Percentiles rank a stretch among this genome's conserved stretches.
These are phyloP conservation scores for Pisolithus sp. DNA, from an alignment of 768 basidiomycete genomes.

Conservation along the genomic window DNA sequence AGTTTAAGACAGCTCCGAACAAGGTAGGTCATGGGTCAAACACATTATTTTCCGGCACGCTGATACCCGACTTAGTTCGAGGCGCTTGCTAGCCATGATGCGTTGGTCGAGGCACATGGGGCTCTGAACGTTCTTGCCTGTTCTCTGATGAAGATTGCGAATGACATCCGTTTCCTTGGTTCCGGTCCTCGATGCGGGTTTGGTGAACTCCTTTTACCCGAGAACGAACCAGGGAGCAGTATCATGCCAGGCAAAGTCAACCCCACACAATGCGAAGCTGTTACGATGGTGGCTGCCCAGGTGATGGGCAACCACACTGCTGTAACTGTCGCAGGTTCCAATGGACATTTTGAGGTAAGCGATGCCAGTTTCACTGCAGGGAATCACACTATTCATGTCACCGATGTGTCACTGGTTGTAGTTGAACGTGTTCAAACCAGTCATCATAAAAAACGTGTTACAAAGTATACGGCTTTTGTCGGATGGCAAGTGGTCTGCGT, in stretches of 20 bases:
- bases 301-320: slow-evolving; percentile 97
- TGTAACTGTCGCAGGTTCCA: slow-evolving; percentile 88
- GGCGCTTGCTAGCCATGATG: slow-evolving; percentile 96
- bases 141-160: slow-evolving; percentile 98
- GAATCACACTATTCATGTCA: slow-evolving; percentile 6
- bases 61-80: slow-evolving; percentile 63
- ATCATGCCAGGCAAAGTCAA: slow-evolving; percentile 99
- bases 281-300: slow-evolving; percentile 98
- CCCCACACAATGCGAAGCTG: slow-evolving; percentile 97
- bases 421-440: slow-evolving; percentile 99
- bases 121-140: slow-evolving; percentile 95
- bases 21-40: slow-evolving; percentile 50
- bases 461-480: slow-evolving; percentile 91
- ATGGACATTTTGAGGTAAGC: slow-evolving; percentile 92
- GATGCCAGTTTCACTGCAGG: not conserved
- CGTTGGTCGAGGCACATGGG: slow-evolving; percentile 94
- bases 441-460: slow-evolving; percentile 95
- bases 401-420: slow-evolving; percentile 23
- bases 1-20: slow-evolving; percentile 96
- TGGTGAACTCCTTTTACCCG: slow-evolving; percentile 89
- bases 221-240: slow-evolving; percentile 98
- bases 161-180: slow-evolving; percentile 96
- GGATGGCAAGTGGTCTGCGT: slow-evolving; percentile 55
- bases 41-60: not conserved
- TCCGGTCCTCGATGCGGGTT: slow-evolving; percentile 97